Base-by-base conservation (phyloP, 1,284 basidiomycete species). In the Microbotryum lychnidis-dioicae region DNA sequence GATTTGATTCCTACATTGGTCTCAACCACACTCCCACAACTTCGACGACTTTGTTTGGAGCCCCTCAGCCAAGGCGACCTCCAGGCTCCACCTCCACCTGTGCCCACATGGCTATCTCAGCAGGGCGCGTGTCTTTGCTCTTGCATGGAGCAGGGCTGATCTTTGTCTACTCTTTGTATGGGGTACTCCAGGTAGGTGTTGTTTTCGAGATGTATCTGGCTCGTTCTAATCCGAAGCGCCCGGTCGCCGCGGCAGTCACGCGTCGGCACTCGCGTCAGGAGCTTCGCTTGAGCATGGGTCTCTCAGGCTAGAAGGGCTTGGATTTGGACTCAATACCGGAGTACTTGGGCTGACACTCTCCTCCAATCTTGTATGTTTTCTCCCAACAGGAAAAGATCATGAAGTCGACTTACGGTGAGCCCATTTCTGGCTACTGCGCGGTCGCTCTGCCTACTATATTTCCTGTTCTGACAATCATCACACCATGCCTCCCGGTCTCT, bases 301-400 rank as follows among this genome's bases (percentile, higher is more conserved):
- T 23, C 18, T 50, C 21, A 21, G 27, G 21, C 48, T n/a, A 16
- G 21, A 50, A 6, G 21, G 14, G 48, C 48, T 20, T n/a, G 18
- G 2, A 21, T n/a, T 1, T 23, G 54, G 23, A 16, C 25, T 29
- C 7, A 27, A 52, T n/a, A 31, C 27, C 20, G 50, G 50, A 9
- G 33, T 42, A 6, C 51, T 31, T 6, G 37, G 12, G 37, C 37
- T 42, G 4, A 42, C 14, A 42, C 31, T 31, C 8, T 42, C 18
- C 3, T 3, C 12, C 14, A 14, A 42, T 6, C 37, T 42, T 6
- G 37, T 42, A 6, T 31, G 16, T 18, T 53, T 33, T 27, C 27
- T 47, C 16, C 29, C 14, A 60, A 27, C 69, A 70, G 46, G 68
- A 71, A 57, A 68, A 69, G 66, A 70, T 72, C 60, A 68, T 72